Conservation (phyloP, 805 yeast species). For the Schwanniomyces pseudopolymorphus region DNA sequence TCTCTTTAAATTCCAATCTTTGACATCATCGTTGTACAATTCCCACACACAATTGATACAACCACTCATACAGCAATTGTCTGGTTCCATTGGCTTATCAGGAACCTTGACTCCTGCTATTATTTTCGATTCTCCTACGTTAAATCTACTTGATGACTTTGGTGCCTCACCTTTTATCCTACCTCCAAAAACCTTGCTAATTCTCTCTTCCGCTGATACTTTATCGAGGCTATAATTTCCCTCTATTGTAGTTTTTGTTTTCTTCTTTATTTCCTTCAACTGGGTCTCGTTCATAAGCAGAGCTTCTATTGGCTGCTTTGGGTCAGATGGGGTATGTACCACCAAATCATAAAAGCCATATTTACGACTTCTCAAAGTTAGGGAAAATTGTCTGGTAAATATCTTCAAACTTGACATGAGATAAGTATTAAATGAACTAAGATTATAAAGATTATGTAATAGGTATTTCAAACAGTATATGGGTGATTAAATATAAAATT, state of each 20-base stretch:
- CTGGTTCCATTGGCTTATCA: constrained; percentile 83
- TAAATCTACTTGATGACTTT: constrained; percentile 34
- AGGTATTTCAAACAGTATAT: not conserved
- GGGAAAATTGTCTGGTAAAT: not conserved
- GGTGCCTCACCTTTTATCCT: constrained; percentile 54
- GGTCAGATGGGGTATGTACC: constrained; percentile 31
- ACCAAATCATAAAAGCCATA: constrained; percentile 37
- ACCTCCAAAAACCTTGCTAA: constrained; percentile 54
- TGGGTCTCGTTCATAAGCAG: constrained; percentile 21
- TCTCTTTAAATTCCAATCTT: constrained; percentile 71
- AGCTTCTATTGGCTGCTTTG: constrained; percentile 33
- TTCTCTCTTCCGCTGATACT: constrained; percentile 45
- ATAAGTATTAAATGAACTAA: not conserved
- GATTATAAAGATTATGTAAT: not conserved
- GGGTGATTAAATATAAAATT: not conserved
- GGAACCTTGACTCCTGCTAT: constrained; percentile 74
- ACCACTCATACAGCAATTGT: constrained; percentile 97
- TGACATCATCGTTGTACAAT: constrained; percentile 79
- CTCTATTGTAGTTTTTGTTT: constrained; percentile 26
- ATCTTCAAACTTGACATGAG: not conserved
- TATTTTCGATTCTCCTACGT: constrained; percentile 34
- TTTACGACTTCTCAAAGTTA: not conserved
- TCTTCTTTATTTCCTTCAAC: constrained; percentile 15
- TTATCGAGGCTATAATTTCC: constrained; percentile 30
- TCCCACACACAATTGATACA: constrained; percentile 98